Percentiles rank a stretch among this genome's conserved stretches.
phyloP scores from a whole-genome alignment of 306 rosid species.

The Elaeagnus macrophylla region DNA sequence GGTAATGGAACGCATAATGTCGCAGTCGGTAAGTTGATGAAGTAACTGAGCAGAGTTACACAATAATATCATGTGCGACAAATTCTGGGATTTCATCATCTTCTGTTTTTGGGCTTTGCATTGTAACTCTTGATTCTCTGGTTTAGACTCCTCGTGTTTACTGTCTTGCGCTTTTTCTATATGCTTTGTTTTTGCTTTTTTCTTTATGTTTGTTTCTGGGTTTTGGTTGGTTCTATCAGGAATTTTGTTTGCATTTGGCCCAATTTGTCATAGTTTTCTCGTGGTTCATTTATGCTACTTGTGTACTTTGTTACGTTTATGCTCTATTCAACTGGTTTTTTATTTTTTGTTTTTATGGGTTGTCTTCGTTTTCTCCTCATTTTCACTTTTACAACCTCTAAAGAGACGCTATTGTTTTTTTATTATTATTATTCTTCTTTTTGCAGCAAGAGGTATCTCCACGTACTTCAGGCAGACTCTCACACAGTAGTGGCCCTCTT shows the following conservation, averaged over 20 bases:
- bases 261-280: background rate
- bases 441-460: constrained; percentile 80
- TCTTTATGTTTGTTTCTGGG: constrained; percentile 1
- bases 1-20: constrained; percentile 92
- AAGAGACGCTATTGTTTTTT: no score
- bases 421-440: no score
- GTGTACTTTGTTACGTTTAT: background rate
- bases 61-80: no score
- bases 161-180: no score
- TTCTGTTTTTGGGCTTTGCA: no score
- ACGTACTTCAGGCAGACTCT: constrained; percentile 88
- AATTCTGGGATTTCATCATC: no score
- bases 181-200: background rate
- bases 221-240: background rate
- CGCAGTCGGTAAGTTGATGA: constrained; percentile 60
- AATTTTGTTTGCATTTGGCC: background rate
- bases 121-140: no score
- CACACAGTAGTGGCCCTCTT: constrained; percentile 96
- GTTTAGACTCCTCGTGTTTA: no score
- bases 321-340: background rate
- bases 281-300: background rate
- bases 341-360: no score
- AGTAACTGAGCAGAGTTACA: no score
- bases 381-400: background rate
- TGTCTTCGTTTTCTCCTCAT: background rate